A percentile compares a stretch with the other conserved stretches of the same genome.
phyloP scores from a whole-genome alignment of 2,329 filamentous ascomycete genomes.

The Aspergillus aculeatus region DNA sequence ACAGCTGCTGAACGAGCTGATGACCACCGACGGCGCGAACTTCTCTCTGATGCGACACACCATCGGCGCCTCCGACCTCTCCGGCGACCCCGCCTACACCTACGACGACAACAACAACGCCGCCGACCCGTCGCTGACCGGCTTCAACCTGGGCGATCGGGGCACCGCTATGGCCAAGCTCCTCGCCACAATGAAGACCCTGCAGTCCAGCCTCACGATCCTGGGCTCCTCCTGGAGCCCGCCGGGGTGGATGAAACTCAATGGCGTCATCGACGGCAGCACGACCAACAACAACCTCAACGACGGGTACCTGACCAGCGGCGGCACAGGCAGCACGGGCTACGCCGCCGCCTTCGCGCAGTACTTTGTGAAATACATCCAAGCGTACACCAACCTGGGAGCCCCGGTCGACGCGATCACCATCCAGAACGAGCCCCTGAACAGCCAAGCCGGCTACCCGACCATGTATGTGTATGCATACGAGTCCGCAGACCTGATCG shows the following conservation, averaged over 20 bases:
- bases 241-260: constrained; percentile 44
- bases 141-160: constrained; percentile 34
- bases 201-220: constrained; percentile 36
- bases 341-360: constrained; percentile 34
- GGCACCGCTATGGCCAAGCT: constrained; percentile 40
- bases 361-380: constrained; percentile 41
- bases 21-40: constrained; percentile 35
- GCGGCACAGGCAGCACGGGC: constrained; percentile 28
- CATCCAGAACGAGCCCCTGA: constrained; percentile 42
- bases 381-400: constrained; percentile 33
- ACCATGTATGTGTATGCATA: constrained; percentile 40
- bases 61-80: constrained; percentile 40
- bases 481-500: constrained; percentile 34
- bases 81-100: constrained; percentile 34
- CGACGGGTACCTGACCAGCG: constrained; percentile 26
- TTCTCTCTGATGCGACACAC: constrained; percentile 44
- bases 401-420: constrained; percentile 38
- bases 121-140: constrained; percentile 31
- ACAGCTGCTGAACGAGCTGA: constrained; percentile 34
- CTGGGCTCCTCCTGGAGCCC: constrained; percentile 40
- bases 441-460: constrained; percentile 38
- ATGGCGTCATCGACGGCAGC: constrained; percentile 30
- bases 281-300: constrained; percentile 36
- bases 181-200: constrained; percentile 36
- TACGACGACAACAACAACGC: constrained; percentile 40